Percentiles rank a stretch among this genome's conserved stretches.
Evolutionary conservation across 225 moss, liverwort and hornwort species (phyloP).

Genomic region (Sphagnum tenellum): DNA sequence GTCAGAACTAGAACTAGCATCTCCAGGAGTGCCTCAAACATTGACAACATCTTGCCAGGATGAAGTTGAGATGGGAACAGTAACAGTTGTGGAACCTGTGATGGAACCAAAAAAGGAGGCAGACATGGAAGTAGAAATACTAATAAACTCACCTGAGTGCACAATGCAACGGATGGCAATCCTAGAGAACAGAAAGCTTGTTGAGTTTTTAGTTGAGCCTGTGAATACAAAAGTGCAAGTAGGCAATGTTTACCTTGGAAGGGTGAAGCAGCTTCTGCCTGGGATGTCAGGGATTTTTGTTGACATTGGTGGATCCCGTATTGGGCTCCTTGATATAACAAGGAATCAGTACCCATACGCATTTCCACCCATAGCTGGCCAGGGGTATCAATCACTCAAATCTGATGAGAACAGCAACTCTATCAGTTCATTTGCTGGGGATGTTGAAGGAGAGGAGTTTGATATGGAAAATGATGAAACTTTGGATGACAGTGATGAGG

Average conservation of each 20-base stretch:
- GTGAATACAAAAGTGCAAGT: slow-evolving; percentile 91
- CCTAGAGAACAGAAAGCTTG: slow-evolving; percentile 81
- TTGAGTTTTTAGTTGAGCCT: slow-evolving; percentile 87
- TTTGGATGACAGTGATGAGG: slow-evolving; percentile 28
- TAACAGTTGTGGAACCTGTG: slow-evolving; percentile 13
- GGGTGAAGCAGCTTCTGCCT: slow-evolving; percentile 86
- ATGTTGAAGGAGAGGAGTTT: slow-evolving; percentile 20
- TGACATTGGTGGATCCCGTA: slow-evolving; percentile 82
- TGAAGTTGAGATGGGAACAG: slow-evolving; percentile 21
- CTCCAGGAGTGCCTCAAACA: too few species aligned
- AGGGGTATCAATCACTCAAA: slow-evolving; percentile 8
- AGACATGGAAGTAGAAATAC: slow-evolving; percentile 77
- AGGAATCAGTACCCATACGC: slow-evolving; percentile 89
- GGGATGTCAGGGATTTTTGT: slow-evolving; percentile 94
- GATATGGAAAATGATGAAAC: slow-evolving; percentile 13
- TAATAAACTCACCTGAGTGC: slow-evolving; percentile 92
- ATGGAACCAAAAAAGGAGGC: slow-evolving; percentile 31
- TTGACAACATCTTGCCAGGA: slow-evolving; percentile 3
- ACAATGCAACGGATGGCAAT: slow-evolving; percentile 99
- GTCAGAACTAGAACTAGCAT: slow-evolving; percentile 39
- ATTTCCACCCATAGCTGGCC: slow-evolving; percentile 46
- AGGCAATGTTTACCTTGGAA: slow-evolving; percentile 88
- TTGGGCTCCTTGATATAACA: slow-evolving; percentile 85
- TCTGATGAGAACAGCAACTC: slow-evolving; percentile 13
- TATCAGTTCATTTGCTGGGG: slow-evolving; percentile 13